phyloP scores from a whole-genome alignment of 305 asterid species.

The Solanum hybrid region DNA sequence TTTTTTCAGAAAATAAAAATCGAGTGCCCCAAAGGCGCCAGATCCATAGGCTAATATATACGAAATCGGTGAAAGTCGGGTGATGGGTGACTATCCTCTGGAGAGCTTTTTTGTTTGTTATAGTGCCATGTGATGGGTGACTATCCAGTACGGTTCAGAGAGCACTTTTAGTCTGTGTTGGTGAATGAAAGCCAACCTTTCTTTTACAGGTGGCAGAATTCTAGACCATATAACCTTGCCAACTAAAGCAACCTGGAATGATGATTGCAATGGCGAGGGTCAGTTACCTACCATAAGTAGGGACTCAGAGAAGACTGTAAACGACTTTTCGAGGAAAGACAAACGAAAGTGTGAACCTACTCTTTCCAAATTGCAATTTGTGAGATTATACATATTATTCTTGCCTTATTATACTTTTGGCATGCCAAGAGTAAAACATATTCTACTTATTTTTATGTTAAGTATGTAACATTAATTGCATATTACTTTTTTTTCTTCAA shows the following conservation, averaged over 20 bases:
- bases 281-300: accelerated
- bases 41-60: too few species aligned
- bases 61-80: too few species aligned
- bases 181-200: neutral
- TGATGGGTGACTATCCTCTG: too few species aligned
- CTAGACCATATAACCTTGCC: neutral
- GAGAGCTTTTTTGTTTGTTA: too few species aligned
- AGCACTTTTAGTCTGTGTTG: too few species aligned
- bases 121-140: too few species aligned
- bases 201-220: accelerated
- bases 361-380: accelerated
- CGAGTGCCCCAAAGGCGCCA: too few species aligned
- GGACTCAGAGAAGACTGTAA: neutral
- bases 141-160: too few species aligned
- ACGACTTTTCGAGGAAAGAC: too few species aligned
- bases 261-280: neutral
- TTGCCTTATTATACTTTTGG: neutral
- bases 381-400: neutral
- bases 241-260: neutral
- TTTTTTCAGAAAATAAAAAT: too few species aligned
- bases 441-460: neutral
- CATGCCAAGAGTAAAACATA: neutral
- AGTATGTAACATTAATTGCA: neutral
- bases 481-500: neutral
- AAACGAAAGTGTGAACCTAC: too few species aligned